Evolutionary conservation across 2,329 filamentous ascomycete species (phyloP).

Genomic region (Colletotrichum noveboracense): DNA sequence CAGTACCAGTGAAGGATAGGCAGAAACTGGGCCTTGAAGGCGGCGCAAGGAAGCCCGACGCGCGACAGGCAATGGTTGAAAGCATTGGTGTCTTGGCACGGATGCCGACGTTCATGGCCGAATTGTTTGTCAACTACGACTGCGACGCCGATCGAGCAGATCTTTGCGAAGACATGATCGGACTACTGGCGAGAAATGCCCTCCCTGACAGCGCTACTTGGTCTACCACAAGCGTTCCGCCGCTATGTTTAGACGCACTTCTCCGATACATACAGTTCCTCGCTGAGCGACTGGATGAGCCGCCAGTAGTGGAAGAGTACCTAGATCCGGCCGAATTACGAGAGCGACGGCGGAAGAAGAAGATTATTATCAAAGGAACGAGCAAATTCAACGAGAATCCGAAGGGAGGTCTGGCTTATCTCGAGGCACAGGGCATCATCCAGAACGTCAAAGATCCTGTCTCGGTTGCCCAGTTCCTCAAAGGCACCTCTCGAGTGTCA

Average conservation of each 20-base stretch:
- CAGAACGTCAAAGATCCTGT: conserved; percentile 73
- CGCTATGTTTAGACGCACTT: conserved; percentile 89
- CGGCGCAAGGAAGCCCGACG: conserved; percentile 89
- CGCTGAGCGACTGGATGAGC: conserved; percentile 80
- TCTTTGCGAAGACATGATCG: conserved; percentile 94
- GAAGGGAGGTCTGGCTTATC: conserved; percentile 84
- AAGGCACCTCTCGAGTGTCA: conserved; percentile 84
- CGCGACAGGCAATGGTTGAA: conserved; percentile 97
- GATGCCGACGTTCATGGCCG: conserved; percentile 93
- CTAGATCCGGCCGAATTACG: conserved; percentile 70
- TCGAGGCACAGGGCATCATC: conserved; percentile 87
- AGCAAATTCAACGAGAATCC: conserved; percentile 95
- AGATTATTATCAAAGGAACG: conserved; percentile 85
- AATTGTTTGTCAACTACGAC: conserved; percentile 97
- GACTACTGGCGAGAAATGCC: conserved; percentile 89
- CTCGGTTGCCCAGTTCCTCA: conserved; percentile 86
- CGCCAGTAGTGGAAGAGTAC: conserved; percentile 66
- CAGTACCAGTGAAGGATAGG: conserved; percentile 89
- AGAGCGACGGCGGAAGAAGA: conserved; percentile 80
- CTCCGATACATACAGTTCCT: conserved; percentile 92
- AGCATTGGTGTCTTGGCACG: conserved; percentile 89
- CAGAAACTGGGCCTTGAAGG: conserved; percentile 93
- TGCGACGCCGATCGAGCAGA: conserved; percentile 92
- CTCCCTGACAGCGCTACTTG: conserved; percentile 97
- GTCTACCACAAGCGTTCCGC: conserved; percentile 98